A percentile compares a stretch with the other conserved stretches of the same genome.
These are phyloP conservation scores for Populus hybrid DNA, from an alignment of 441 rosid genomes.

Conservation along the genomic window DNA sequence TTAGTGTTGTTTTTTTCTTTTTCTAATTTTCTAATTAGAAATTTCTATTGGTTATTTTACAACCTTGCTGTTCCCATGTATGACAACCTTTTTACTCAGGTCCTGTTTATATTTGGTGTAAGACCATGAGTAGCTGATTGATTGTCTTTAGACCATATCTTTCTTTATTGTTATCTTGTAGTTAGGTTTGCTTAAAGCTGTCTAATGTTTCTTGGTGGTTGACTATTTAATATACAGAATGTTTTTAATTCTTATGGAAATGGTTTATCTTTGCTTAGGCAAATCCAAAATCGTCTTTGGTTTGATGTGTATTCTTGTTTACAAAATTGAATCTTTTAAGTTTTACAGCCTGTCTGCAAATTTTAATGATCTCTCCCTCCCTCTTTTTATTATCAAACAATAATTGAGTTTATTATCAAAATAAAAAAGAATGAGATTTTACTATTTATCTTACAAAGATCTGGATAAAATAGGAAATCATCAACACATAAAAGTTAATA, in stretches of 20 bases:
- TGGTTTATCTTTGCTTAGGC: neutral
- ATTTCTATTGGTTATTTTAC: neutral
- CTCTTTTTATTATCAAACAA: neutral
- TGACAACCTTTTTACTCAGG: neutral
- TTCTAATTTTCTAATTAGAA: neutral
- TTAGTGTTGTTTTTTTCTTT: conserved; percentile 5
- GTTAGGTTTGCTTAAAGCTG: neutral
- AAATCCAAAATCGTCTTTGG: neutral
- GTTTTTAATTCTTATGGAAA: neutral
- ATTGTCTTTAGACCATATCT: neutral
- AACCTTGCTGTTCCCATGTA: neutral
- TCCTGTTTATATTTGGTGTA: neutral
- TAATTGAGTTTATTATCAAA: no score
- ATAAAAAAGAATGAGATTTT: neutral
- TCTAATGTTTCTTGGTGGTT: neutral
- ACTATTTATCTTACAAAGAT: no score
- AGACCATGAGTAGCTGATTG: neutral
- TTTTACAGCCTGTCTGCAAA: neutral
- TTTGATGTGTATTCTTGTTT: neutral
- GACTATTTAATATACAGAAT: neutral
- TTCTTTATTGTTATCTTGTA: neutral
- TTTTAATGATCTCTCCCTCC: neutral
- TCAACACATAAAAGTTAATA: neutral
- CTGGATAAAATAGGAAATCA: neutral
- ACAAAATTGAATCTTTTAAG: no score